Evolutionary conservation across 202 grass and related monocot genomes (phyloP), one percentile per base, ranked within the genome.

Genomic region (Schoenoplectus triqueter): DNA sequence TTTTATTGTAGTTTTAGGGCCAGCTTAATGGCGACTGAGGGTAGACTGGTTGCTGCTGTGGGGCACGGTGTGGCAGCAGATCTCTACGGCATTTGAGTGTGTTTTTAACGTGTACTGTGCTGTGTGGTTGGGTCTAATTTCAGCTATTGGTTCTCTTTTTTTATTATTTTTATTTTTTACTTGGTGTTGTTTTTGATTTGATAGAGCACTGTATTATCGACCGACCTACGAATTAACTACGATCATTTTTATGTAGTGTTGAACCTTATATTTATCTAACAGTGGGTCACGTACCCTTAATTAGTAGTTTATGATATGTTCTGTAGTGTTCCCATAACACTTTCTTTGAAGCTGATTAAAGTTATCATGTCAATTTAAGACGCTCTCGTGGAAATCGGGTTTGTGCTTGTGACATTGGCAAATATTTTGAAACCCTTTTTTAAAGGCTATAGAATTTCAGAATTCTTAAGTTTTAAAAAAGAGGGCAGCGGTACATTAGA

Each of bases 101-200:
- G 79, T 67, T 82, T 55, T 75, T 61, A 78, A 78, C 55, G 80
- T 31, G 44, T 82, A 44, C 44, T 73, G 47, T 51, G 79, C 40
- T 82, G 80, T 83, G 81, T 70, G 81, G 64, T 67, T 83, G 81
- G 66, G 65, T 59, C 81, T 71, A 83, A 83, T 83, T 83, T 71
- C 63, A 70, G 65, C 14, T 59, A 19, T 81, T 31, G 31, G 6
- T n/a, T 78, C 75, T 78, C 75, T 15, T 13, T 31, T 31, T 78
- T 17, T 56, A 18, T n/a, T 46, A 13, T 70, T 61, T 9, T 63
- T 45, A 1, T 17, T 15, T 62, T 69, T 69, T 69, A 69, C 66
- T 69, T 69, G 59, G 57, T 81, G 81, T 82, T 82, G 80, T 67
- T 83, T 83, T 82, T 70, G 31, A 31, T 31, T 31, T 31, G 21